Percentiles rank a stretch among this genome's conserved stretches.
These are phyloP conservation scores for Saccharomycopsis olivae DNA, from an alignment of 805 yeast genomes.

Conservation along the genomic window DNA sequence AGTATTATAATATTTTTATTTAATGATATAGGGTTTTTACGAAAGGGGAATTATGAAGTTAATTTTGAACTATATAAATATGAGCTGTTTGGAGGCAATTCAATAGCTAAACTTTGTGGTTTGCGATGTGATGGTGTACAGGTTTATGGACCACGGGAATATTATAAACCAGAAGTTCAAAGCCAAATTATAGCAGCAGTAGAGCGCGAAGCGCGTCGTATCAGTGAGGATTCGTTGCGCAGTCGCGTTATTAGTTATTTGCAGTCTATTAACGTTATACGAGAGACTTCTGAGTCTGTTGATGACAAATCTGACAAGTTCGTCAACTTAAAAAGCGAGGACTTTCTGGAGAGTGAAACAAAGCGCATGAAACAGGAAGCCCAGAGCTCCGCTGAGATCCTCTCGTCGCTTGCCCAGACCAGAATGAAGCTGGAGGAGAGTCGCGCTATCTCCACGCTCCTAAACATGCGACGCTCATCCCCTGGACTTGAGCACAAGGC, in stretches of 20 bases:
- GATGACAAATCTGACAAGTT: too few relatives aligned
- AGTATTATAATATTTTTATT: conserved; percentile 10
- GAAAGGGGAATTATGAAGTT: conserved; percentile 9
- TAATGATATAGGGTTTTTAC: conserved; percentile 13
- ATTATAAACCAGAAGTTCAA: conserved; percentile 8
- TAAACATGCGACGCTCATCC: too few relatives aligned
- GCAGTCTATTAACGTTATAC: conserved; percentile 1
- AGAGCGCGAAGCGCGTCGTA: conserved; percentile 1
- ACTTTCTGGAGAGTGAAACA: too few relatives aligned
- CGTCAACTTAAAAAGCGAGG: too few relatives aligned
- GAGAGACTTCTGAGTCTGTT: background rate
- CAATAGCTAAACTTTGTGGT: conserved; percentile 3
- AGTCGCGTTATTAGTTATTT: conserved; percentile 2
- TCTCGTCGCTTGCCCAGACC: too few relatives aligned
- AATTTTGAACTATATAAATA: conserved; percentile 14
- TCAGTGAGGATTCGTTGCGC: background rate
- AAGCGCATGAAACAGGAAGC: too few relatives aligned
- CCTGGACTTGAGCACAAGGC: too few relatives aligned
- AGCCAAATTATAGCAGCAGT: background rate
- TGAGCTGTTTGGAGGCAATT: conserved; percentile 1
- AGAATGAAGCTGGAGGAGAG: too few relatives aligned
- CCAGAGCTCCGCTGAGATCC: too few relatives aligned
- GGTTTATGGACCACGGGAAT: conserved; percentile 17
- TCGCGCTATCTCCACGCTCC: too few relatives aligned
- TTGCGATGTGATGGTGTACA: conserved; percentile 4